These are phyloP conservation scores for Medicago lupulina DNA, from an alignment of 306 rosid species.

Conservation along the genomic window DNA sequence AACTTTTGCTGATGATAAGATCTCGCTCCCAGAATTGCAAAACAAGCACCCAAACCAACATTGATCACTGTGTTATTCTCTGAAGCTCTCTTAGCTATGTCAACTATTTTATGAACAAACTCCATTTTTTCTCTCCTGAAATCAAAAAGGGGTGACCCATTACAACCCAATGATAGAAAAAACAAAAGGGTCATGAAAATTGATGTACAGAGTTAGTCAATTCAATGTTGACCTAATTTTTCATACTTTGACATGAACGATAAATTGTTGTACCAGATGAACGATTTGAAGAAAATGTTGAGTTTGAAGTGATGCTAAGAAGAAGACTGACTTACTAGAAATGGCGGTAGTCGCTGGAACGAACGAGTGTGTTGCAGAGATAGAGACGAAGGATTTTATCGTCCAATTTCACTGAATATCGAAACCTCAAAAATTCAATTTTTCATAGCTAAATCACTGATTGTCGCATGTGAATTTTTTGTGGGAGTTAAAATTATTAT, in stretches of 20 bases:
- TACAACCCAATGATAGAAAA: background rate
- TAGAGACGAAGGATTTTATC: background rate
- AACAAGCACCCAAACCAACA: conserved; percentile 59
- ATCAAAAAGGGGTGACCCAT: conserved; percentile 2
- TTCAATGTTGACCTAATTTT: background rate
- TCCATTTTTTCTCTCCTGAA: conserved; percentile 60
- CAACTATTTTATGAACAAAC: conserved; percentile 55
- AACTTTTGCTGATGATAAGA: conserved; percentile 64
- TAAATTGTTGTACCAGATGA: background rate
- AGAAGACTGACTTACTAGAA: background rate
- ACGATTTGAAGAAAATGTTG: background rate
- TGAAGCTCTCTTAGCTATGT: conserved; percentile 48
- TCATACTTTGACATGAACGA: background rate
- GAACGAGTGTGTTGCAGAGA: background rate
- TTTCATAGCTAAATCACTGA: too few species aligned
- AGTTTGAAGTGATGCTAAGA: too few species aligned
- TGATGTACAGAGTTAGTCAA: background rate
- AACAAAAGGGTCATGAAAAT: conserved; percentile 12
- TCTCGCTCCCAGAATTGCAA: conserved; percentile 55
- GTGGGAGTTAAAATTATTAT: too few species aligned
- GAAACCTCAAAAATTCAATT: too few species aligned
- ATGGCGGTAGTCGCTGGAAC: background rate
- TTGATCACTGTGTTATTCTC: conserved; percentile 65
- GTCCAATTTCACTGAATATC: background rate
- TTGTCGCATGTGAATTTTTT: too few species aligned